Base-by-base conservation (phyloP, 2,329 filamentous ascomycete genomes). In the Apiospora sp. region DNA sequence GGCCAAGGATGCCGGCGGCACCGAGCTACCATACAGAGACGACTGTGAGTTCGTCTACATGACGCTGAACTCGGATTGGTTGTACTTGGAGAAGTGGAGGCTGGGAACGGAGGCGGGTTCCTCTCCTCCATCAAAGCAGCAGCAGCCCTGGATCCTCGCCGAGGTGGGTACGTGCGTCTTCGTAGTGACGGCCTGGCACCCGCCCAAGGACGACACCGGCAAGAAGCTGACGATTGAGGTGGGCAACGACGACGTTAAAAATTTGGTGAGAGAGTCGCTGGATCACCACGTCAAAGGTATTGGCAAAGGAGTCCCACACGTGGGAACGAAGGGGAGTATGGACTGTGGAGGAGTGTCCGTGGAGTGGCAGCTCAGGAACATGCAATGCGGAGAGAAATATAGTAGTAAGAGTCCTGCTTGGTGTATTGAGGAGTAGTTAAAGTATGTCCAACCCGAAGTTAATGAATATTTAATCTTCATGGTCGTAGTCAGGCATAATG, bases 301-400 rank as follows among this genome's bases (percentile, higher is more conserved):
- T 16, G 24, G 30, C 10, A 27, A 19, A 4, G 4, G 14, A 1
- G 2, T 8, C 13, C 27, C 27, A 6, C 12, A 4, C 51, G 13
- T 58, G 27, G 51, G 51, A 14, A 19, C 51, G 24, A 58, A 34
- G 51, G 54, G 54, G 16, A 61, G 16, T 22, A 61, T 61, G 54
- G 16, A 34, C 8, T 61, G 54, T 37, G 27, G 27, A 16, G 27
- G 27, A 3, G 34, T 16, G 14, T 30, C 22, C 16, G 54, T 61
- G 16, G 54, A 61, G 54, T 61, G 54, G 54, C 54, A 37, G 27
- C 30, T 61, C 8, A 61, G 30, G 27, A 61, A 61, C 16, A 61
- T 61, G 54, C 16, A 61, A 7, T 61, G 54, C 54, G 27, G 19
- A 34, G 22, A 16, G 27, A 27, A 0, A 30, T 6, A 22, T 7